Evolutionary conservation across 495 filamentous ascomycete species (phyloP).

Genomic region (Symbiotaphrina buchneri): DNA sequence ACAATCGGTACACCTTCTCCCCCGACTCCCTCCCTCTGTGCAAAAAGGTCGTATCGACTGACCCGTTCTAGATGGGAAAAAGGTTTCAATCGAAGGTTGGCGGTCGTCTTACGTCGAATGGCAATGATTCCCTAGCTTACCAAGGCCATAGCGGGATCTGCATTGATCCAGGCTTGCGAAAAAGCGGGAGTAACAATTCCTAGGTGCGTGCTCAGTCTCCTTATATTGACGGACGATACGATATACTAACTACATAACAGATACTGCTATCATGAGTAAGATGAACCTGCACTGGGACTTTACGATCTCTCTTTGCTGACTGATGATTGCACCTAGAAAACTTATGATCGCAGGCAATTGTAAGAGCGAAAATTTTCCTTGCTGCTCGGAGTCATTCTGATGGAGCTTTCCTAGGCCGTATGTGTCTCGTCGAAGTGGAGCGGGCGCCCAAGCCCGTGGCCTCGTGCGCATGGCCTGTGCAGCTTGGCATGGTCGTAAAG

Average conservation of each 20-base stretch:
- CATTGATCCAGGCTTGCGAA: slow-evolving; percentile 96
- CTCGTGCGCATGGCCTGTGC: slow-evolving; percentile 96
- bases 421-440: slow-evolving; percentile 98
- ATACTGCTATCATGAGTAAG: slow-evolving; percentile 98
- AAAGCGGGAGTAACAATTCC: slow-evolving; percentile 85
- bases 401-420: slow-evolving; percentile 31
- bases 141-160: slow-evolving; percentile 37
- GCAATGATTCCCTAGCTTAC: slow-evolving; percentile 4
- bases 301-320: slow-evolving; percentile 7
- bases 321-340: slow-evolving; percentile 31
- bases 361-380: slow-evolving; percentile 10
- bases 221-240: too few relatives aligned
- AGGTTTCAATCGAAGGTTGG: slow-evolving; percentile 85
- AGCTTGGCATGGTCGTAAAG: slow-evolving; percentile 96
- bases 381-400: slow-evolving; percentile 3
- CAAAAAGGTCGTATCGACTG: slow-evolving; percentile 7
- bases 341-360: slow-evolving; percentile 98
- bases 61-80: slow-evolving; percentile 60
- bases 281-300: slow-evolving; percentile 8
- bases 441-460: slow-evolving; percentile 87
- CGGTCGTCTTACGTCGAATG: not conserved
- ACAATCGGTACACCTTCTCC: slow-evolving; percentile 52
- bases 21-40: slow-evolving; percentile 1
- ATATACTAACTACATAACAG: slow-evolving; percentile 23
- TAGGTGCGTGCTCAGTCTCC: slow-evolving; percentile 30